Conservation (phyloP, 2,329 filamentous ascomycete species). For the Phialophora chinensis region DNA sequence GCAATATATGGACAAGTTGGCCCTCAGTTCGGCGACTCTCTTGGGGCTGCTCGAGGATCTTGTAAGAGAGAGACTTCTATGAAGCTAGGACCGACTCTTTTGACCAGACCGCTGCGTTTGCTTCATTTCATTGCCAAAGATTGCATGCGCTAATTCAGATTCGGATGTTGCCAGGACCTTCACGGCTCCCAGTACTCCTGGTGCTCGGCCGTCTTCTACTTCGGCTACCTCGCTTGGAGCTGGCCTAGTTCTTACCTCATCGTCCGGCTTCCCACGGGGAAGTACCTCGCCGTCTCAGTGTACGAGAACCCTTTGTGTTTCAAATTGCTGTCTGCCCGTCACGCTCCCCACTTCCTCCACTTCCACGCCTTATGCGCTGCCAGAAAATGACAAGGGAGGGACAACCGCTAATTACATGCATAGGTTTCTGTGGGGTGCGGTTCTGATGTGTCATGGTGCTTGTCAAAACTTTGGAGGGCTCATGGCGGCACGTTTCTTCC, state of each 20-base stretch:
- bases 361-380: too few species aligned
- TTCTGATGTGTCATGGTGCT: conserved; percentile 45
- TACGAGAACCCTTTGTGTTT: conserved; percentile 10
- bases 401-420: not conserved
- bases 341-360: not conserved
- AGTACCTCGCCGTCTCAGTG: conserved; percentile 41
- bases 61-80: conserved; percentile 12
- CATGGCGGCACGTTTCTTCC: conserved; percentile 51
- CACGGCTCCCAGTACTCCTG: conserved; percentile 42
- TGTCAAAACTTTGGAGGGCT: conserved; percentile 44
- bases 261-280: conserved; percentile 40
- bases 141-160: conserved; percentile 20
- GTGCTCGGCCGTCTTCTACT: conserved; percentile 43
- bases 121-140: not conserved
- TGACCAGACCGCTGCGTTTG: not conserved
- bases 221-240: conserved; percentile 43
- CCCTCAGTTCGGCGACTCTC: conserved; percentile 43
- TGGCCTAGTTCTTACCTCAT: conserved; percentile 42
- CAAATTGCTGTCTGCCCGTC: not conserved
- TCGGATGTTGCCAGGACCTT: conserved; percentile 36
- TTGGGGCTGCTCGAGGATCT: conserved; percentile 41
- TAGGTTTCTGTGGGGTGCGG: conserved; percentile 43
- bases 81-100: not conserved
- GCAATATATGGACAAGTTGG: conserved; percentile 44
- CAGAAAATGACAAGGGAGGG: not conserved